phyloP scores from a whole-genome alignment of 2,329 filamentous ascomycete species.

The Cercospora zeae-maydis region DNA sequence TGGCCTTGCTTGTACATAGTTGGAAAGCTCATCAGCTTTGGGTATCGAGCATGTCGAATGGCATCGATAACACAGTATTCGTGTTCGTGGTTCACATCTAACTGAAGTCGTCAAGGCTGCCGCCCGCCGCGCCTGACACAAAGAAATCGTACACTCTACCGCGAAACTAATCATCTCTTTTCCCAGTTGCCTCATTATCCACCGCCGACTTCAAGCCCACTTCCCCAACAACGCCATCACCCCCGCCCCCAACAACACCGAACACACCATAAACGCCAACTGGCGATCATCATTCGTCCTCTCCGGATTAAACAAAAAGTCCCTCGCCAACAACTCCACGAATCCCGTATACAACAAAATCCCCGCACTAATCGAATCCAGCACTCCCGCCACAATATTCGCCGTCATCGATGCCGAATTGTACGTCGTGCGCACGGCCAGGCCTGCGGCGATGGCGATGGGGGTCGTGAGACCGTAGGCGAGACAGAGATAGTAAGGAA shows the following conservation, averaged over 20 bases:
- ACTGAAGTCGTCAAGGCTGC: too few species aligned
- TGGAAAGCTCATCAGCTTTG: not conserved
- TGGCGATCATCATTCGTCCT: conserved; percentile 88
- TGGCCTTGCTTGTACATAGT: conserved; percentile 1
- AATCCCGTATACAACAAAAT: conserved; percentile 61
- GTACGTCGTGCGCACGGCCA: conserved; percentile 67
- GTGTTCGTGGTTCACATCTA: not conserved
- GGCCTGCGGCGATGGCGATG: conserved; percentile 75
- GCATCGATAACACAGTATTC: conserved; percentile 32
- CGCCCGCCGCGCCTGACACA: too few species aligned
- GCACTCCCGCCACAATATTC: conserved; percentile 78
- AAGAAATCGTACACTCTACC: too few species aligned
- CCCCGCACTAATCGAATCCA: conserved; percentile 82
- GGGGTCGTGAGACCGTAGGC: conserved; percentile 78
- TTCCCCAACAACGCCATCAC: conserved; percentile 81
- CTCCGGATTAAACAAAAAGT: conserved; percentile 65
- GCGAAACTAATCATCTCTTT: too few species aligned
- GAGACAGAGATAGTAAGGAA: conserved; percentile 70
- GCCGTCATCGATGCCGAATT: conserved; percentile 59
- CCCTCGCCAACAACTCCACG: conserved; percentile 48
- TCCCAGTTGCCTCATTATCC: conserved; percentile 23
- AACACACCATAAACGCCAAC: conserved; percentile 86
- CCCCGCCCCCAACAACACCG: conserved; percentile 68
- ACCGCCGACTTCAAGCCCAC: conserved; percentile 61
- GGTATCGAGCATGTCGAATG: conserved; percentile 33